Base-by-base conservation (phyloP, 176 grass and related monocot genomes). In the Cenchrus americanus region DNA sequence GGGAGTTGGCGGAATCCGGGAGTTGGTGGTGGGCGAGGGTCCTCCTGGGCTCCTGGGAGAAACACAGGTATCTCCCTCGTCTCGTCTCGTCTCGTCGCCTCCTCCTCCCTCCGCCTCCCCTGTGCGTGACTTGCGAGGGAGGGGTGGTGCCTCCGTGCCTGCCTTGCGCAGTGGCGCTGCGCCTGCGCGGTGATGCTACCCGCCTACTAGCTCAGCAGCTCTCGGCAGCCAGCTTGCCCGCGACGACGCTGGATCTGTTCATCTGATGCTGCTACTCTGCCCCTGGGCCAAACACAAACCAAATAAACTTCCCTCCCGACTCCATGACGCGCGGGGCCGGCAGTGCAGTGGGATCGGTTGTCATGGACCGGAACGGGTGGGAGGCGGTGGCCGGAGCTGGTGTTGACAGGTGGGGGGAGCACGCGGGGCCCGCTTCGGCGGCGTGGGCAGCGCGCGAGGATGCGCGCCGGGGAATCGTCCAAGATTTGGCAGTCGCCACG, bases 1-100 rank as follows among this genome's bases (percentile, higher is more conserved):
- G 43, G 80, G 69, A 79, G 76, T 71, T 83, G 84, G 89, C 84
- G 75, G 67, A n/a, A n/a, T n/a, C n/a, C 66, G 43, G 80, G 69
- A 79, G 76, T 71, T 83, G 84, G 89, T 87, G 75, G 67, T 87
- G 75, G 67, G 18, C 42, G 27, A 57, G 48, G 43, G 27, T 30
- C 27, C 27, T n/a, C n/a, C 44, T 40, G 48, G 47, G 78, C 54
- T 41, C 14, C 43, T 40, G 49, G 48, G 88, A 57, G 62, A 26
- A 79, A 47, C 51, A 18, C 51, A 30, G 75, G 84, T 73, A 83
- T 86, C 88, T 86, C 62, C 11, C 61, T 19, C 51, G 14, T 55
- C 72, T 75, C 27, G 14, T 55, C 72, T 75, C 27, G 8, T 26
- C 44, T 52, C 11, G 43, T 44, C 43, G 4, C 43, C 43, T 44